Base-by-base conservation (phyloP, 1,284 basidiomycete genomes). In the Irpex sp. region DNA sequence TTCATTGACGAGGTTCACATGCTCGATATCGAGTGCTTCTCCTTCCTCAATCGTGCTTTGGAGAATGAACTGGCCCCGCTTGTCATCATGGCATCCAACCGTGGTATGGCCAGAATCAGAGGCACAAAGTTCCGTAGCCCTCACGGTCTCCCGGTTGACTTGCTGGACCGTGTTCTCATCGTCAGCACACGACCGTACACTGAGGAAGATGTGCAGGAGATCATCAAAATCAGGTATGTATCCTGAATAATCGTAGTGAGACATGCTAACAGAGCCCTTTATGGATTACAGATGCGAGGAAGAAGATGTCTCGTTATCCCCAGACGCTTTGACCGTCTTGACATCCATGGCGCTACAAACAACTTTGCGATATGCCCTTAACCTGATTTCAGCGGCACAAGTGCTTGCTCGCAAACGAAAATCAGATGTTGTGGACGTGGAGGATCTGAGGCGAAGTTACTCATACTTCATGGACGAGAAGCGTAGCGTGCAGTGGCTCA, bases 11-110 rank as follows among this genome's bases (percentile, higher is more conserved):
- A 98, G 78, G 95, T 98, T 15, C 97, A 99, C 81, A 99, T 99
- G 97, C 89, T 99, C 67, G 97, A 99, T 76, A 97, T 99, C 67
- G 97, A 99, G 77, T 99, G 97, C 75, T 98, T 98, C 83, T 97
- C 95, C 6, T 99, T 97, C 84, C 82, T 99, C 66, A 99, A 99
- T 77, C 88, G 97, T 51, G 97, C 97, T 4, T 82, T 99, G 56
- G 97, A 99, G 75, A 90, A 90, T 66, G 96, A 97, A 68, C 82
- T 98, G 3, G 90, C 96, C 1, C 97, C 97, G 0, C 81, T 99
- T 58, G 97, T 99, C 50, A 95, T 99, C 73, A 98, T 99, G 96
- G 97, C 97, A 0, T 95, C 93, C 49, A 99, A 99, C 76, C 85
- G 97, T 17, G 97, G 97, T 11, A 94, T 96, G 84, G 89, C 95